These are phyloP conservation scores for Wickerhamiella sergipiensis DNA, from an alignment of 805 yeast genomes.

Conservation along the genomic window DNA sequence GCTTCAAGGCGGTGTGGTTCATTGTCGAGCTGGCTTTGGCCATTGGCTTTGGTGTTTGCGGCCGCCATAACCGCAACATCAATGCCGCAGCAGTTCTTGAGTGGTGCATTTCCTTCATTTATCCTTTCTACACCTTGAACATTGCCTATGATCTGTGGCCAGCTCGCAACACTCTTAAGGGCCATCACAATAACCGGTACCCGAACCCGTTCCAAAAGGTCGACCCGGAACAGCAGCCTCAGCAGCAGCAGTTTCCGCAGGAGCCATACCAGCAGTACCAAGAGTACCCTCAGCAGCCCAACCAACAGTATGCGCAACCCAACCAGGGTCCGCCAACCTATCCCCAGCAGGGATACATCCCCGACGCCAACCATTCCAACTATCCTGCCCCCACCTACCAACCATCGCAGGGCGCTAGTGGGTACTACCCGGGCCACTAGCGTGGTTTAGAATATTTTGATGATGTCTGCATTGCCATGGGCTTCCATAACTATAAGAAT, in stretches of 20 bases:
- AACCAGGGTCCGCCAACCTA: no score
- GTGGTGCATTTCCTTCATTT: conserved; percentile 81
- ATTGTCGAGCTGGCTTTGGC: conserved; percentile 16
- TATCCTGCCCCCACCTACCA: background rate
- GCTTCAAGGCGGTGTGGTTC: conserved; percentile 53
- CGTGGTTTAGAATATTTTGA: background rate
- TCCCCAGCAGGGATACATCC: background rate
- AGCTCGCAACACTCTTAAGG: conserved; percentile 32
- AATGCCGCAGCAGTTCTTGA: conserved; percentile 54
- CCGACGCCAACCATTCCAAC: background rate
- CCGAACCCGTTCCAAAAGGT: conserved; percentile 3
- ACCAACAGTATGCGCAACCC: background rate
- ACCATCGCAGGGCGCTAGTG: background rate
- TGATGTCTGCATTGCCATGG: background rate
- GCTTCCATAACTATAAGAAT: background rate
- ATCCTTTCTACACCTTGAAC: conserved; percentile 51
- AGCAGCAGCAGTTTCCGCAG: no score
- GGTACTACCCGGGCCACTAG: background rate
- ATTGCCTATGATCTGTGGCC: conserved; percentile 61
- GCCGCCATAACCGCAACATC: conserved; percentile 25
- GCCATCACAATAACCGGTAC: conserved; percentile 13
- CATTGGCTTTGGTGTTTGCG: conserved; percentile 39
- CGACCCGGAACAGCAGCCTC: background rate
- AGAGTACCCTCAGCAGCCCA: background rate
- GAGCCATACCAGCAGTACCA: background rate